Base-by-base conservation (phyloP, 1,284 basidiomycete species). In the Cryptococcus hybrid region DNA sequence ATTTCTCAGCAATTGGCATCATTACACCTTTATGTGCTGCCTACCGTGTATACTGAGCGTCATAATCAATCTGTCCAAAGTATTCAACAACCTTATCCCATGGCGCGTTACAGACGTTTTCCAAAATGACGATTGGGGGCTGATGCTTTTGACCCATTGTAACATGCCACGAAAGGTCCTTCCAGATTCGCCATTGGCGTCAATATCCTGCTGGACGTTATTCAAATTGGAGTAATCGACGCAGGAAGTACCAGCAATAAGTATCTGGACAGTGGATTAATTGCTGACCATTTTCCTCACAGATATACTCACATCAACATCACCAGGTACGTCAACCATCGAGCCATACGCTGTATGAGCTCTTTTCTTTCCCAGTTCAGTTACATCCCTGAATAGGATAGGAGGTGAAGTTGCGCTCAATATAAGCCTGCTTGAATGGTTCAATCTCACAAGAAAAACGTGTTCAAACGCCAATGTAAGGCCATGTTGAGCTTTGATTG, bases 391-490 rank as follows among this genome's bases (percentile, higher is more conserved):
- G 75, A 97, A 97, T 39, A 97, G 82, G 40, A 96, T 79, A 4
- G 93, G 92, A 11, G 76, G 3, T 66, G 73, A 97, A 97, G 76
- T 97, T 97, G 34, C 94, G 84, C 75, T 97, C 94, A 61, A 97
- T 97, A 75, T 97, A 97, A 0, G 93, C 93, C 75, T 97, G 93
- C 77, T 97, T 97, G 84, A 94, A 97, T 1, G 94, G 93, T 73
- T 96, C 94, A 62, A 97, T 96, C 78, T 97, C 93, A 78, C 93
- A 96, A 0, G 93, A 96, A 97, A 97, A 53, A 96, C 91, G 76
- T 97, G 94, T 68, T 95, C 87, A 60, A 93, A 81, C 39, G 87
- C 83, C 51, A 96, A 79, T 1, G 83, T 80, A 45, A 88, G 70
- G 2, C 80, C 84, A 66, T 86, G 85, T 60, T 88, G 85, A n/a